These are phyloP conservation scores for Emmonsiellopsis sp. DNA, from an alignment of 2,329 filamentous ascomycete genomes.

Conservation along the genomic window DNA sequence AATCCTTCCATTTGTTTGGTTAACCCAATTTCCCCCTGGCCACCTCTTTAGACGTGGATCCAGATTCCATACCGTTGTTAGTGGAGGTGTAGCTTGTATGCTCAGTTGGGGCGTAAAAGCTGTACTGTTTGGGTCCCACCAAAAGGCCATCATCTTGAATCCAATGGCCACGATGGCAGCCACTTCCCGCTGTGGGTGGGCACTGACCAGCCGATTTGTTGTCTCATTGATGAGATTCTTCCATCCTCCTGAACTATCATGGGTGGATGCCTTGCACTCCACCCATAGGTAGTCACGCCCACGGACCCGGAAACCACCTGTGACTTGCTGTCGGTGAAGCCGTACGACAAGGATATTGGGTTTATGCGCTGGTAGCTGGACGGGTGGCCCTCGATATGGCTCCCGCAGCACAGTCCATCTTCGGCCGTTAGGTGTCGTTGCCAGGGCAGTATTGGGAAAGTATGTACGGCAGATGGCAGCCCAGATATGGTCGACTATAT, in stretches of 20 bases:
- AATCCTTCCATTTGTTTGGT: neutral
- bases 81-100: neutral
- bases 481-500: slow-evolving; percentile 1
- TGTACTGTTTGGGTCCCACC: neutral
- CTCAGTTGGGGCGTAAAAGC: neutral
- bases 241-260: neutral
- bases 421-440: neutral
- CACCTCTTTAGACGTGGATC: neutral
- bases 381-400: neutral
- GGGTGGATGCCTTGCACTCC: slow-evolving; percentile 1
- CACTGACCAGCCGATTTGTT: neutral
- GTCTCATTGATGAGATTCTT: slow-evolving; percentile 2
- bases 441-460: neutral
- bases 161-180: neutral
- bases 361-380: neutral
- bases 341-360: neutral
- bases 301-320: neutral
- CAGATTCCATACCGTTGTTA: neutral
- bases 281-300: slow-evolving; percentile 1
- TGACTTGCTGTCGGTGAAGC: neutral
- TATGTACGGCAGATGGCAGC: neutral
- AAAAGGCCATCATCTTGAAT: neutral
- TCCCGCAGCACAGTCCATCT: neutral
- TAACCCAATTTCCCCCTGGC: neutral
- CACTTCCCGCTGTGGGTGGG: neutral